Evolutionary conservation across 805 yeast genomes (phyloP).

Genomic region (Wickerhamomyces chaumierensis): DNA sequence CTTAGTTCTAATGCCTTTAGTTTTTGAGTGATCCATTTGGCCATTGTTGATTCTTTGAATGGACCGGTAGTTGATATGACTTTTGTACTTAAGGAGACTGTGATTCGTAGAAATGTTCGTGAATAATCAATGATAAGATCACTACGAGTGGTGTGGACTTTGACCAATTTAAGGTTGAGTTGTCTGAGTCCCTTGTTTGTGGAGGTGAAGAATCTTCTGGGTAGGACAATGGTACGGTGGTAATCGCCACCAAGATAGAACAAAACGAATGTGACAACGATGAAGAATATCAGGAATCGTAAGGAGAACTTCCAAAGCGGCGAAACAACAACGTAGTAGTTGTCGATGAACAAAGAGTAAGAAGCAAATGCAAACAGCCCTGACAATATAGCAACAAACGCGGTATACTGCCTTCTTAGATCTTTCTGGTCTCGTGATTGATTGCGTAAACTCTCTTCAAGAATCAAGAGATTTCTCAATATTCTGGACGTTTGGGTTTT

Average conservation of each 20-base stretch:
- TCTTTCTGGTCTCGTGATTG: conserved; percentile 68
- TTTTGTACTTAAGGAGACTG: conserved; percentile 10
- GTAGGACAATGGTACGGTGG: conserved; percentile 69
- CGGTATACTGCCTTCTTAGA: conserved; percentile 37
- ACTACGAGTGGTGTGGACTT: conserved; percentile 32
- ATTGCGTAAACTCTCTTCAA: conserved; percentile 77
- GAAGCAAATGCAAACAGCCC: conserved; percentile 28
- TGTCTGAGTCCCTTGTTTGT: conserved; percentile 86
- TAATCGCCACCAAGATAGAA: conserved; percentile 89
- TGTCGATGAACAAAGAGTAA: conserved; percentile 27
- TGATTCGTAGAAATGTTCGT: conserved; percentile 18
- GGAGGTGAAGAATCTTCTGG: conserved; percentile 66
- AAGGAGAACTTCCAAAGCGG: conserved; percentile 27
- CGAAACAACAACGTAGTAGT: conserved; percentile 26
- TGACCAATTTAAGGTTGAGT: conserved; percentile 67
- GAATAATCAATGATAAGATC: conserved; percentile 25
- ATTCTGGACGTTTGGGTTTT: conserved; percentile 53
- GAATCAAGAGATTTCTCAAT: conserved; percentile 66
- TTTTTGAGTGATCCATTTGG: conserved; percentile 5
- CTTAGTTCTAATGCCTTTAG: conserved; percentile 19
- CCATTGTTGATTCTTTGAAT: conserved; percentile 2
- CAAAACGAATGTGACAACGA: conserved; percentile 55
- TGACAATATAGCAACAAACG: conserved; percentile 28
- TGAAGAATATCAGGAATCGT: conserved; percentile 48
- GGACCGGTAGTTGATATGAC: conserved; percentile 7